Evolutionary conservation across 2,329 filamentous ascomycete genomes (phyloP), one percentile per base, ranked within the genome.

Genomic region (Penicillium sp.): DNA sequence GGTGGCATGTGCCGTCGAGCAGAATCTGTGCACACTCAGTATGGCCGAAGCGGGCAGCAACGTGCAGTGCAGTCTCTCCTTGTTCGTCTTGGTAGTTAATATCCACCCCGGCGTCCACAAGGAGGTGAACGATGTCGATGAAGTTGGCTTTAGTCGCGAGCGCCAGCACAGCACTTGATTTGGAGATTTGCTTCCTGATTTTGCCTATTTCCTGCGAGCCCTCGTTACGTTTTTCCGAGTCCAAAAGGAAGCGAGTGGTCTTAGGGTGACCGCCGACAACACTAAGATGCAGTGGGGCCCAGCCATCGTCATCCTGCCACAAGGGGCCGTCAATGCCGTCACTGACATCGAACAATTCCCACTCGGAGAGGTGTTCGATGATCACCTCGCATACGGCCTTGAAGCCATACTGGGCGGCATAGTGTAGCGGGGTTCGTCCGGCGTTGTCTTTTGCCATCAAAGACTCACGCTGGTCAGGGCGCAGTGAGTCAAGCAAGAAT

Each of bases 301-400:
- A 91, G 16, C 94, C 93, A 66, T 97, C 94, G 18, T 86, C 83
- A 69, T 99, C 94, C 73, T 97, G 93, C 93, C 93, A 97, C 57
- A 87, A 81, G 1, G 85, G 81, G 0, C 90, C 89, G 70, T 97
- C 93, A 46, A 99, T 95, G 9, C 92, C 92, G 58, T 91, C 81
- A 34, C 86, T 84, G 27, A 92, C 86, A 66, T 96, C 83, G 67
- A 96, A 96, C 64, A 95, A 87, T 14, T 83, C 84, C 93, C 93
- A 97, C 22, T 86, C 82, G 69, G 93, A 89, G 86, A 99, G 92
- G 65, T 88, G 88, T 59, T 88, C 86, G 77, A 97, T 92, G 61
- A 97, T 83, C 22, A 92, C 81, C 68, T 96, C 83, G 67, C 91
- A 96, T 9, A 97, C 87, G n/a, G 91, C 84, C 3, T 94, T 89